Conservation (phyloP, 139 green algal genomes). For the Chlorella sp. region DNA sequence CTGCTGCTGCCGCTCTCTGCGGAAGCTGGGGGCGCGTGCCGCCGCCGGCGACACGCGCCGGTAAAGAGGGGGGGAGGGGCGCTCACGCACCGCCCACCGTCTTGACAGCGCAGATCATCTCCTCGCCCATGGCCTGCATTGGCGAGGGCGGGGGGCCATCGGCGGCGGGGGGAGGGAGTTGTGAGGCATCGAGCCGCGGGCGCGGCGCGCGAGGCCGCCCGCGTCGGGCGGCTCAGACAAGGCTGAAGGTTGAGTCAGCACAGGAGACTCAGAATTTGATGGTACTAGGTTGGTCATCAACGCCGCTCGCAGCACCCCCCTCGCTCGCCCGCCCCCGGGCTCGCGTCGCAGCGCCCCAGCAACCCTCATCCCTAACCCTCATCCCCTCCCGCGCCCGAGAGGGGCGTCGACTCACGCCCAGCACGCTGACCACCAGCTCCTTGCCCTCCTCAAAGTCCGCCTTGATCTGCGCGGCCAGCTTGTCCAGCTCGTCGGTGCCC, state of each 20-base stretch:
- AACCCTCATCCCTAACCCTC: no score
- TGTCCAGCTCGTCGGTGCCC: conserved; percentile 88
- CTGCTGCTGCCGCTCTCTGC: not conserved
- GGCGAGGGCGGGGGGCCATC: not conserved
- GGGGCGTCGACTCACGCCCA: conserved; percentile 65
- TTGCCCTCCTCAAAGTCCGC: conserved; percentile 83
- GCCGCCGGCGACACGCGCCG: no score
- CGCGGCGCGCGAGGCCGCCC: not conserved
- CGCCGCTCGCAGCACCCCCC: no score
- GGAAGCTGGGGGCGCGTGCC: no score
- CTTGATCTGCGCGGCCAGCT: conserved; percentile 85
- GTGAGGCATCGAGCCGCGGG: not conserved
- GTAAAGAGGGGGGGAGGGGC: not conserved
- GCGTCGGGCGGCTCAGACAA: conserved; percentile 31
- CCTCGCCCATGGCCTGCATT: conserved; percentile 82
- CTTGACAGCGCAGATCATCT: conserved; percentile 93
- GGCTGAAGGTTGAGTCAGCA: conserved; percentile 42
- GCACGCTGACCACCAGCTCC: conserved; percentile 92
- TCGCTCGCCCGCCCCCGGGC: no score
- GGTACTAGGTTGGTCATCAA: conserved; percentile 48
- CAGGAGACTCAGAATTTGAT: conserved; percentile 48
- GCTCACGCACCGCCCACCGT: conserved; percentile 3
- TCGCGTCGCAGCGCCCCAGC: no score
- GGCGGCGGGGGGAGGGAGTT: not conserved
- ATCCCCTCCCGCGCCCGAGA: no score